Evolutionary conservation across 257 asterid species (phyloP), one percentile per base, ranked within the genome.

Genomic region (Vinca minor): DNA sequence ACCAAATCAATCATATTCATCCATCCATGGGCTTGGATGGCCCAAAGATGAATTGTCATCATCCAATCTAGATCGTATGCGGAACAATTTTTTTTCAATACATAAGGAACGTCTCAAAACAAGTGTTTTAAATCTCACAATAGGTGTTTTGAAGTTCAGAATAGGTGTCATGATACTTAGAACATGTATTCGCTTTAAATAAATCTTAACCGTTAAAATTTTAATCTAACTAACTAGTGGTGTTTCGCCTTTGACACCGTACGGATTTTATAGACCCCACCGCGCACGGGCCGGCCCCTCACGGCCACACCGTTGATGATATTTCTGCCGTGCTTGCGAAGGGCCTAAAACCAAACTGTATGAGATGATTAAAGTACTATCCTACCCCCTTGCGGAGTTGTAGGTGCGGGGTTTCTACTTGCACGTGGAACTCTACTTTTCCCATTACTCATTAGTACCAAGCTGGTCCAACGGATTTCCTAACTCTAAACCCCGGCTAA

Each of bases 401-500:
- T 80, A 85, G 82, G 55, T 50, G 83, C 84, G 82, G 88, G 94
- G 89, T 85, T 79, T 80, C 80, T 83, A 79, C 77, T 76, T 84
- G 96, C 96, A 81, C 82, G 84, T 84, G 88, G 88, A 76, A 74
- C 71, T 47, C 69, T 77, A 78, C 81, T 71, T 74, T 78, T 77
- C 62, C 45, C 45, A 7, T 49, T 39, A 65, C 65, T 62, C 73
- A 57, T 11, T 45, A 57, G 15, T 54, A 7, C 63, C 70, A 57
- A 49, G 65, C 80, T 74, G 79, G 73, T 82, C 87, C 82, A 73
- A 61, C 70, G 49, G 62, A 46, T 65, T 63, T 59, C 68, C 63
- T 35, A n/a, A n/a, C n/a, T n/a, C n/a, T n/a, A n/a, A n/a, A n/a
- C n/a, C n/a, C n/a, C n/a, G n/a, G n/a, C n/a, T n/a, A n/a, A n/a